These are phyloP conservation scores for Fagopyrum tataricum DNA, from an alignment of 148 eudicot species.

Conservation along the genomic window DNA sequence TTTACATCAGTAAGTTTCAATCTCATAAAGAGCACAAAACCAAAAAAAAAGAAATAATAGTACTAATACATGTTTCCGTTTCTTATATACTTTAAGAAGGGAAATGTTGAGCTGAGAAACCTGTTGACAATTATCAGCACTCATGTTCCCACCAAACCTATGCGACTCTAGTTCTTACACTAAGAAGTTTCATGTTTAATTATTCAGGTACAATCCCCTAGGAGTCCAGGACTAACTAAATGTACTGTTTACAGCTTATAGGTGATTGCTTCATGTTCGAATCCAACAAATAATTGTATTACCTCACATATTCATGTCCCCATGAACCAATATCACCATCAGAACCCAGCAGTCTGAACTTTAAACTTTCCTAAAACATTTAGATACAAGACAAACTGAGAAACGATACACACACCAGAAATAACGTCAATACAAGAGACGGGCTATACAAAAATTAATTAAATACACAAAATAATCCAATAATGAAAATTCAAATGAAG, in stretches of 20 bases:
- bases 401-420: neutral
- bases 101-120: neutral
- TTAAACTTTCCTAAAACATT: conserved; percentile 70
- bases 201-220: neutral
- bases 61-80: neutral
- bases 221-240: neutral
- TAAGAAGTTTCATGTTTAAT: too few relatives aligned
- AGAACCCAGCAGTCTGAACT: conserved; percentile 79
- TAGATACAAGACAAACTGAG: neutral
- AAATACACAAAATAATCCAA: neutral
- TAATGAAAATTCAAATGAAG: neutral
- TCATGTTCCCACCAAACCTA: neutral
- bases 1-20: neutral
- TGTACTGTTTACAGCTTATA: neutral
- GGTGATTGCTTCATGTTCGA: neutral
- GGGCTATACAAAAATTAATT: neutral
- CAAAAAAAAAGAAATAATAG: too few relatives aligned
- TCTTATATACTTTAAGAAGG: neutral
- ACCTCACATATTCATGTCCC: conserved; percentile 99
- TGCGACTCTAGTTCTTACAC: too few relatives aligned
- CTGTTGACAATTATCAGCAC: neutral
- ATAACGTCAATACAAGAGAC: neutral
- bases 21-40: too few relatives aligned
- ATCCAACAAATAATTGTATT: conserved; percentile 5
- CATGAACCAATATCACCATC: conserved; percentile 96